Evolutionary conservation across 306 rosid species (phyloP).

Genomic region (Corylus heterophylla): DNA sequence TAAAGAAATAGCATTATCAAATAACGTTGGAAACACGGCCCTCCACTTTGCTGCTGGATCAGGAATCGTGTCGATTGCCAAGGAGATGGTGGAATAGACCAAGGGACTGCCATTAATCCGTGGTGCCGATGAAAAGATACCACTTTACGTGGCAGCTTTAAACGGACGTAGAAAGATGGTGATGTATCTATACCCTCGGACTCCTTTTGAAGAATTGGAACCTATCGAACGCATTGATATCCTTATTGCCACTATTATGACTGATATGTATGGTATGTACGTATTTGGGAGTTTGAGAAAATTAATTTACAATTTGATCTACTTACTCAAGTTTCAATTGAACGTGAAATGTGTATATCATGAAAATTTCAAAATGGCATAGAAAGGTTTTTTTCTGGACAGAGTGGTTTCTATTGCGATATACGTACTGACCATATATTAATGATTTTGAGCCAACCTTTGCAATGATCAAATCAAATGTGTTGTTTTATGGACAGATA

Average conservation of each 20-base stretch:
- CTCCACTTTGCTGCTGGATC: constrained; percentile 16
- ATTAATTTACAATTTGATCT: no score
- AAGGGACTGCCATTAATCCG: not conserved
- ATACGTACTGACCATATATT: no score
- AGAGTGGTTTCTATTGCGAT: no score
- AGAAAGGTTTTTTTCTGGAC: no score
- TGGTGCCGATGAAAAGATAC: not conserved
- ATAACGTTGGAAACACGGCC: constrained; percentile 4
- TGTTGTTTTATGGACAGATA: no score
- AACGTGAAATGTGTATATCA: no score
- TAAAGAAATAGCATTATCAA: constrained; percentile 1
- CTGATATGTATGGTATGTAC: not conserved
- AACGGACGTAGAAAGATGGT: constrained; percentile 14
- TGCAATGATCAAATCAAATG: no score
- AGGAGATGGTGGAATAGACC: constrained; percentile 9
- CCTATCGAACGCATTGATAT: no score
- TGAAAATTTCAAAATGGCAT: no score
- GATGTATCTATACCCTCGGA: not conserved
- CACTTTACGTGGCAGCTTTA: constrained; percentile 13
- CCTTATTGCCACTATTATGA: not conserved
- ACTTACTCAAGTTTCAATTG: no score
- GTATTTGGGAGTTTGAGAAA: no score
- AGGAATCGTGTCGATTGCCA: constrained; percentile 11
- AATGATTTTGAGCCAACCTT: no score
- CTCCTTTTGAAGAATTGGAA: not conserved